These are phyloP conservation scores for Brettanomyces nanus DNA, from an alignment of 805 yeast species.

Conservation along the genomic window DNA sequence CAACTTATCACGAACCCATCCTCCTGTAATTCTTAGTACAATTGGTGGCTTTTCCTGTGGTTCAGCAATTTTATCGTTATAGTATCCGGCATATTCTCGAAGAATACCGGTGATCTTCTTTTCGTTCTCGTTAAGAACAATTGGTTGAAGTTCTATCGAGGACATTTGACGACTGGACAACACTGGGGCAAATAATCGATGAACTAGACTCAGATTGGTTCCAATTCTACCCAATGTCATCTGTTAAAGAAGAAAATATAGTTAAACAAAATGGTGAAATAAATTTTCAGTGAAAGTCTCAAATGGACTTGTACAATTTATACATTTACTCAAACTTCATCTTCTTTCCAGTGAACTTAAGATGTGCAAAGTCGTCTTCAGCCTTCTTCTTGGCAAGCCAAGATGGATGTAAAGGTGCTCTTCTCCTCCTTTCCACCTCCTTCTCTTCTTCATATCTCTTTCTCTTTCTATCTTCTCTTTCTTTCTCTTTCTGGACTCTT, in stretches of 20 bases:
- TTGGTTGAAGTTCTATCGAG: background rate
- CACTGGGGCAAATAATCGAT: background rate
- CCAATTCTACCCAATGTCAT: background rate
- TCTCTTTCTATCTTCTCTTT: constrained; percentile 10
- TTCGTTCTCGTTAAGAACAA: constrained; percentile 12
- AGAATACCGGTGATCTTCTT: constrained; percentile 17
- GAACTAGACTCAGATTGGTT: background rate
- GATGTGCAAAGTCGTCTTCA: constrained; percentile 56
- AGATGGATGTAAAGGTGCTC: constrained; percentile 70
- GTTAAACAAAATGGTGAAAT: too few relatives aligned
- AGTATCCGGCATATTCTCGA: constrained; percentile 19
- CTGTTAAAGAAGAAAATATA: too few relatives aligned
- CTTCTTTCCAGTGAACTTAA: constrained; percentile 78
- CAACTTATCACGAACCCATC: constrained; percentile 96
- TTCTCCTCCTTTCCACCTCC: constrained; percentile 12
- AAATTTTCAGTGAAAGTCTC: background rate
- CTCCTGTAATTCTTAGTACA: constrained; percentile 81
- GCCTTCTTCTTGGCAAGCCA: constrained; percentile 87
- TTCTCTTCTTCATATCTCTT: constrained; percentile 9
- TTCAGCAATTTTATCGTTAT: constrained; percentile 10
- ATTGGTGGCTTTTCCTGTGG: constrained; percentile 12
- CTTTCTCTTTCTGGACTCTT: constrained; percentile 46
- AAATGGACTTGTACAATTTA: background rate
- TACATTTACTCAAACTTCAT: constrained; percentile 50
- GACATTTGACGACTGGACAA: background rate